These are phyloP conservation scores for Alternaria triticina DNA, from an alignment of 2,329 filamentous ascomycete genomes.

Conservation along the genomic window DNA sequence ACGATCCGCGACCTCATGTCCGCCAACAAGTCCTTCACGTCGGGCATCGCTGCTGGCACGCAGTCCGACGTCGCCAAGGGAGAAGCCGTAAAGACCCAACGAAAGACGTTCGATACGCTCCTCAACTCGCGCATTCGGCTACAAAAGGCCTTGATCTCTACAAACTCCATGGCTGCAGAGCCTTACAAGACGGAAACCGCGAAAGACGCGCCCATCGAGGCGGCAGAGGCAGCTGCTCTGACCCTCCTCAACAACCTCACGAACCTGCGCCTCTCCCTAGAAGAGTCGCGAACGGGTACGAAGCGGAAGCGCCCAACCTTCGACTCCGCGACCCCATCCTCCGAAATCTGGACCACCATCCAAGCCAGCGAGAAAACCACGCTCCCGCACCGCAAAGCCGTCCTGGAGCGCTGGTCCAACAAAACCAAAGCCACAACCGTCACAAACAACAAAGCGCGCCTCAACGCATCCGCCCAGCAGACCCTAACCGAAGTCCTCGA, in stretches of 20 bases:
- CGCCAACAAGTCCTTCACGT: conserved; percentile 67
- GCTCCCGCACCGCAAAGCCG: conserved; percentile 68
- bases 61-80: conserved; percentile 85
- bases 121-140: conserved; percentile 90
- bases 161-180: conserved; percentile 65
- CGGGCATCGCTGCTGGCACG: conserved; percentile 69
- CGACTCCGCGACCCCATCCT: conserved; percentile 63
- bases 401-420: conserved; percentile 88
- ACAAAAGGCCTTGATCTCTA: conserved; percentile 85
- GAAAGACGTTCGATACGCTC: conserved; percentile 83
- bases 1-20: conserved; percentile 74
- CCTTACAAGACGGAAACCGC: conserved; percentile 45
- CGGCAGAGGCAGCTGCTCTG: conserved; percentile 84
- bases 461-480: conserved; percentile 65
- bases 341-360: conserved; percentile 76
- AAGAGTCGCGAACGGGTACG: conserved; percentile 58
- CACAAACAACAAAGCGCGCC: conserved; percentile 60
- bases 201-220: conserved; percentile 64
- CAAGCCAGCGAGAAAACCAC: conserved; percentile 67
- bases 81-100: conserved; percentile 82
- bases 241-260: conserved; percentile 84
- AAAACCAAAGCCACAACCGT: conserved; percentile 72
- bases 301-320: conserved; percentile 65
- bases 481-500: conserved; percentile 71
- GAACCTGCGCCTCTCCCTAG: conserved; percentile 68